Percentiles rank a stretch among this genome's conserved stretches.
Conservation (phyloP, 2,329 filamentous ascomycete genomes). For the Lecanicillium sp. region DNA sequence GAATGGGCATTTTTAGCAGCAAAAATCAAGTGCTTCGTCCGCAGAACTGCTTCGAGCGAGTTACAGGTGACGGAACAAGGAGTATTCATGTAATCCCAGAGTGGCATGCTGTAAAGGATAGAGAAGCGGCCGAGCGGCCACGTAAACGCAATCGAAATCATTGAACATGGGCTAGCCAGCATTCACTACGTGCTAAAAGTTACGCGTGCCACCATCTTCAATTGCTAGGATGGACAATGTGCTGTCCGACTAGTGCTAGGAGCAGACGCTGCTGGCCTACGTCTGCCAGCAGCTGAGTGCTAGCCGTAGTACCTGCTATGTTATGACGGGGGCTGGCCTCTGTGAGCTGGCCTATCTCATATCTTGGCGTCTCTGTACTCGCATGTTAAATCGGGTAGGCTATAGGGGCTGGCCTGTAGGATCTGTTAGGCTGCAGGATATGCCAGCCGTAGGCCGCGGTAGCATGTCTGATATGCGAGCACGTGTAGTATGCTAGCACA, state of each 20-base stretch:
- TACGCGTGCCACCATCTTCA: background rate
- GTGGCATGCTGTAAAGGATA: constrained; percentile 1
- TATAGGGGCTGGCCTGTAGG: background rate
- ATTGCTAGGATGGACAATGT: background rate
- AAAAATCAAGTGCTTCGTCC: constrained; percentile 3
- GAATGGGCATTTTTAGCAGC: constrained; percentile 3
- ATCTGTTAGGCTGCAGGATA: background rate
- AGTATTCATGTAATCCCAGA: constrained; percentile 3
- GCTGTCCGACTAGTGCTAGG: too few relatives aligned
- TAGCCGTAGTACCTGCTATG: background rate
- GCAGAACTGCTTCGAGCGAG: constrained; percentile 2
- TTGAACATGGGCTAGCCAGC: background rate
- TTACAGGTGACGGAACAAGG: background rate
- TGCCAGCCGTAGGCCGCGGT: too few relatives aligned
- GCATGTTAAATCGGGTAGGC: background rate
- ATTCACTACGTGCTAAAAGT: background rate
- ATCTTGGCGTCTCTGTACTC: background rate
- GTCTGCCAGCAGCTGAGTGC: too few relatives aligned
- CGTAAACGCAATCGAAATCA: background rate
- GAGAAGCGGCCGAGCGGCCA: constrained; percentile 1
- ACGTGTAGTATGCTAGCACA: background rate
- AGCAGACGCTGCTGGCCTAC: too few relatives aligned
- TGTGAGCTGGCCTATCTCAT: background rate
- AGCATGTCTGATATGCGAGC: background rate
- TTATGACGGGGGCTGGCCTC: background rate